Evolutionary conservation across 495 filamentous ascomycete species (phyloP), one percentile per base, ranked within the genome.

Genomic region (Neurospora sp.): DNA sequence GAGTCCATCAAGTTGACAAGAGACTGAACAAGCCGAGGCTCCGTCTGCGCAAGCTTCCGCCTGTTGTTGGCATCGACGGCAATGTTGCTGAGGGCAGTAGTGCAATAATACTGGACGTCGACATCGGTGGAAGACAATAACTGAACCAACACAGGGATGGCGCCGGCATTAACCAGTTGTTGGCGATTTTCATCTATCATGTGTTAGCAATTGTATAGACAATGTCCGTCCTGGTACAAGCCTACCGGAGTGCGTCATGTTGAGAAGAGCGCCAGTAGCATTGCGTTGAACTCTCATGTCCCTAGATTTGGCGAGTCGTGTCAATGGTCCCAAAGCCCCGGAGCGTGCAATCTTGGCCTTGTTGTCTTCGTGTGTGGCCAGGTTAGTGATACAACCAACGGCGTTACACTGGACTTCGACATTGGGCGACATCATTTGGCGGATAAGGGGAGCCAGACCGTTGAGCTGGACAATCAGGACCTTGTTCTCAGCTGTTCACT

Each of bases 361-460:
- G 83, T 99, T 99, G 71, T 98, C 96, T 82, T 99, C 96, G 78
- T 99, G 96, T 1, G 96, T 99, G 73, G 96, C 96, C 39, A 99
- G 82, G 78, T 99, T 99, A 5, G 96, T 99, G 77, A 99, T 98
- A 83, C 96, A 99, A 53, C 96, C 96, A 69, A 99, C 96, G 41
- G 96, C 96, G 80, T 99, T 99, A 87, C 96, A 99, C 81, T 98
- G 96, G 40, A 99, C 96, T 82, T 99, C 96, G 74, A 99, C 96
- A 76, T 99, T 99, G n/a, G 91, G 89, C 48, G 95, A 98, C 86
- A 94, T 94, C 96, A 99, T 99, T 82, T 98, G 96, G 68, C 92
- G 91, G 83, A 99, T 99, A 70, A 99, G 88, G 70, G 96, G 96
- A 48, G 89, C 87, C 75, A 99, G 87, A 41, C 96, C 96, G 76